Conservation (phyloP, 2,329 filamentous ascomycete genomes). For the Daldinia eschscholtzii region DNA sequence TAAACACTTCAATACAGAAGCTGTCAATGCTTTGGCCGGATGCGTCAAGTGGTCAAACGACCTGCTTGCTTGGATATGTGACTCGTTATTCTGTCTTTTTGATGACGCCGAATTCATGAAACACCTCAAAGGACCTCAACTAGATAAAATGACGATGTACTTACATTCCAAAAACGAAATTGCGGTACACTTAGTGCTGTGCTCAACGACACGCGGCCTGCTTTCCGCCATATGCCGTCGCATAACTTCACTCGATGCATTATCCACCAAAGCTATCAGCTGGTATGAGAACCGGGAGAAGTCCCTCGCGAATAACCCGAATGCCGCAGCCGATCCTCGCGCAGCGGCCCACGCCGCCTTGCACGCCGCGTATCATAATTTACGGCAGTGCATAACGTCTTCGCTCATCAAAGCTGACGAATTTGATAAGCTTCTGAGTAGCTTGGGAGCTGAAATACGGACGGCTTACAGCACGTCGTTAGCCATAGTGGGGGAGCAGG, state of each 20-base stretch:
- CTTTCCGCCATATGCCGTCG: constrained; percentile 76
- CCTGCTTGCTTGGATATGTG: constrained; percentile 72
- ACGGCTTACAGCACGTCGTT: constrained; percentile 63
- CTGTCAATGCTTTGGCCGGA: constrained; percentile 78
- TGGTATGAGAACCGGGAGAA: constrained; percentile 62
- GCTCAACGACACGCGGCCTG: constrained; percentile 79
- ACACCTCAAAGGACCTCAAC: constrained; percentile 61
- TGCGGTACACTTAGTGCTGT: constrained; percentile 74
- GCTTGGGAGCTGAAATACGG: constrained; percentile 64
- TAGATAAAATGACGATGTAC: constrained; percentile 64
- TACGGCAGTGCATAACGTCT: constrained; percentile 64
- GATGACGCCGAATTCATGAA: constrained; percentile 65
- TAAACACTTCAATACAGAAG: constrained; percentile 63
- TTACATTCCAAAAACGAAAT: constrained; percentile 68
- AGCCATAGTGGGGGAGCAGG: constrained; percentile 59
- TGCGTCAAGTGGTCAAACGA: constrained; percentile 85
- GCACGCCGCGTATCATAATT: constrained; percentile 67
- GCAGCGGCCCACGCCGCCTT: constrained; percentile 64
- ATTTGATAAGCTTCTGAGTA: constrained; percentile 71
- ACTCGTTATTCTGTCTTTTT: constrained; percentile 68
- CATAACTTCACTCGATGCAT: constrained; percentile 67
- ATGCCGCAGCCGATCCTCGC: constrained; percentile 52
- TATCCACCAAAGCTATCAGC: constrained; percentile 63
- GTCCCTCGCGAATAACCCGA: constrained; percentile 57
- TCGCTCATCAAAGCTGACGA: constrained; percentile 70